Evolutionary conservation across 73 alveolate species (phyloP).

Genomic region (Stentor roeselii): DNA sequence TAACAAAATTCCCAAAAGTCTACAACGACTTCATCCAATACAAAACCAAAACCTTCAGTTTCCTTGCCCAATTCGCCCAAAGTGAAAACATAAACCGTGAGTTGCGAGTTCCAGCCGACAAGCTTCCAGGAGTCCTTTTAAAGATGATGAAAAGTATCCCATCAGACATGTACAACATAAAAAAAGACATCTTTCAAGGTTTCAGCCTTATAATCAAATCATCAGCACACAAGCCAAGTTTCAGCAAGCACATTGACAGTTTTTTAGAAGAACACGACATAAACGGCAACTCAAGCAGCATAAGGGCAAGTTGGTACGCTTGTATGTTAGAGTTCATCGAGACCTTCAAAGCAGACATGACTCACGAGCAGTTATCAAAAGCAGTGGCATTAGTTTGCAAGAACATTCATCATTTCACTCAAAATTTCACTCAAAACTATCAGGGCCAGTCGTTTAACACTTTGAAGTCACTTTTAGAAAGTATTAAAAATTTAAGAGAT

Average conservation of each 20-base stretch:
- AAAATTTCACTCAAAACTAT: background rate
- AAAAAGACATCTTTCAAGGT: constrained; percentile 23
- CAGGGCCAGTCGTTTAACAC: background rate
- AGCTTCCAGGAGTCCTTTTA: background rate
- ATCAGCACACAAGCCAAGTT: constrained; percentile 6
- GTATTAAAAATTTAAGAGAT: background rate
- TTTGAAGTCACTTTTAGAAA: background rate
- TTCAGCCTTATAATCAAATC: background rate
- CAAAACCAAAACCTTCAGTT: constrained; percentile 20
- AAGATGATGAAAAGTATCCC: constrained; percentile 18
- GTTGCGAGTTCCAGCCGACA: background rate
- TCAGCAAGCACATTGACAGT: constrained; percentile 20
- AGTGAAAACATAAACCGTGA: background rate
- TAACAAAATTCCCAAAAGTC: background rate
- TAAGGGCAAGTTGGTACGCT: constrained; percentile 5
- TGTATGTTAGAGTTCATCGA: constrained; percentile 9
- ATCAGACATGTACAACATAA: background rate
- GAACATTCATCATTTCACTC: constrained; percentile 1
- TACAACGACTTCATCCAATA: constrained; percentile 3
- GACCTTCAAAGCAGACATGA: background rate
- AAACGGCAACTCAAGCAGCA: background rate
- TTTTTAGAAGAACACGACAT: background rate
- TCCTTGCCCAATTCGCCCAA: constrained; percentile 10
- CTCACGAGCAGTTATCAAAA: constrained; percentile 4
- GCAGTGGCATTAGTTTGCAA: constrained; percentile 5